Base-by-base conservation (phyloP, 129 eudicot species). In the Chrysanthemum seticuspe region DNA sequence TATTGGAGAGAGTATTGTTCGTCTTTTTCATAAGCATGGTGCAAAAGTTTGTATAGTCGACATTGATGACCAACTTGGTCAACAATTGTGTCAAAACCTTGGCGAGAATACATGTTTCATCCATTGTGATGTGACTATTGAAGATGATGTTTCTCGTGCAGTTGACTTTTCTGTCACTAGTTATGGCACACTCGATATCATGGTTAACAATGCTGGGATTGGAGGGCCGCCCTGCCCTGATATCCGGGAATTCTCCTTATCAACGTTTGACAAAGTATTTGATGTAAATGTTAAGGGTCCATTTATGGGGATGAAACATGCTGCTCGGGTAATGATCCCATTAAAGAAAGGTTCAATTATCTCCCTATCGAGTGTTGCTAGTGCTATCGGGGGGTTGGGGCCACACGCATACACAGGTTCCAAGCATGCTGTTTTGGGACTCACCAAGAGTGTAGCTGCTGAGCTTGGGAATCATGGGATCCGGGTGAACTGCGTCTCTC, bases 221-320 rank as follows among this genome's bases (percentile, higher is more conserved):
- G 44, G 75, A 7, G 96, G 85, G 57, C 91, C 98, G 0, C 92
- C 96, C 11, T 87, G 90, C 65, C 67, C 86, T 2, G 98, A 92
- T 65, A 92, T 92, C 75, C 89, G 96, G 1, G 79, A 89, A 49
- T 77, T 62, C 18, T 71, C 83, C 23, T 57, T 89, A 51, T 85
- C 95, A 6, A 72, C 73, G 5, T 92, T 89, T 18, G 90, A 92
- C 49, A 81, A 61, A 27, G 86, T 87, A 12, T 87, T 92, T n/a
- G 87, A 86, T 62, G 80, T 89, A 15, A 92, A 92, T 47, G 95
- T 87, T 23, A 92, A 85, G 81, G 96, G 98, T n/a, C 81, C 82
- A 0, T 92, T 92, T 73, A 60, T 89, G 2, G 98, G 98, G 52
- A 92, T 92, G 98, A 92, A 92, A 64, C 98, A 92, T 14, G 98